Evolutionary conservation across 2,329 filamentous ascomycete genomes (phyloP).

Genomic region (Shiraia bambusicola): DNA sequence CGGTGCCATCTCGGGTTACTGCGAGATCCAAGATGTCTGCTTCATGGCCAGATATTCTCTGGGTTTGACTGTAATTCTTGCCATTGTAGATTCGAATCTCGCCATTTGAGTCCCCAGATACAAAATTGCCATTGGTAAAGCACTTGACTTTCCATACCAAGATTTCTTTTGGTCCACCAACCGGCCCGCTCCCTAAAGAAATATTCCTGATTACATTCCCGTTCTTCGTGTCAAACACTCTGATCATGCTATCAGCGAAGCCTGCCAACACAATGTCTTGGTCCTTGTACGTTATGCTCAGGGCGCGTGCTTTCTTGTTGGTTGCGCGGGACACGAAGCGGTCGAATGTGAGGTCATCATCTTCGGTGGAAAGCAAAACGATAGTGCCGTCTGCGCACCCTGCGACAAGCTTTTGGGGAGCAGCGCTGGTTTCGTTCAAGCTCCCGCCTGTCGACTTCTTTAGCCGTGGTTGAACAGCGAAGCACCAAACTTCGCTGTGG

Average conservation of each 20-base stretch:
- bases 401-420: slow-evolving; percentile 67
- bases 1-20: slow-evolving; percentile 74
- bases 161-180: slow-evolving; percentile 77
- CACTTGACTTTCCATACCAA: slow-evolving; percentile 94
- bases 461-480: slow-evolving; percentile 76
- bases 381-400: slow-evolving; percentile 92
- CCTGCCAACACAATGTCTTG: slow-evolving; percentile 81
- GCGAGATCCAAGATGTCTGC: slow-evolving; percentile 91
- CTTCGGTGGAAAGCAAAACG: slow-evolving; percentile 81
- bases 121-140: slow-evolving; percentile 81
- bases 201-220: slow-evolving; percentile 77
- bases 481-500: slow-evolving; percentile 95
- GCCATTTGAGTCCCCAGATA: slow-evolving; percentile 92
- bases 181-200: slow-evolving; percentile 77
- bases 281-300: slow-evolving; percentile 89
- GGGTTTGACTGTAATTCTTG: slow-evolving; percentile 83
- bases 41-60: slow-evolving; percentile 82
- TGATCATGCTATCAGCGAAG: slow-evolving; percentile 95
- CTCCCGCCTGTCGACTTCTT: slow-evolving; percentile 30
- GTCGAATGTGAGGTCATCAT: slow-evolving; percentile 79
- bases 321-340: slow-evolving; percentile 73
- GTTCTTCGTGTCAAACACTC: slow-evolving; percentile 81
- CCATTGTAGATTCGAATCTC: slow-evolving; percentile 93
- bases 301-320: slow-evolving; percentile 81
- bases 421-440: slow-evolving; percentile 21